Conservation (phyloP, 805 yeast species). For the Candida railenensis region DNA sequence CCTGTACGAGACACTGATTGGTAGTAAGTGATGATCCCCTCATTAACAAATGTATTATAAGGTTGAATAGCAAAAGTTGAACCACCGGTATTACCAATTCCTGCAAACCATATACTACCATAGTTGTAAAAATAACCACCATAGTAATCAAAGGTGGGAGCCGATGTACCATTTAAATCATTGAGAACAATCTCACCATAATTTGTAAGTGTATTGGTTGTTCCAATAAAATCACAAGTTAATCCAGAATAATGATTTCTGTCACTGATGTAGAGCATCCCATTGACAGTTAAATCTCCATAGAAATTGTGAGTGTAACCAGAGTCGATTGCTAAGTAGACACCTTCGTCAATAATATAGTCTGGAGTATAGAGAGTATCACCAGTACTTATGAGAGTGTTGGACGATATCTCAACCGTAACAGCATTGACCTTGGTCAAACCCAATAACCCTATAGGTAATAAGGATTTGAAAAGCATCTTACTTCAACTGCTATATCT, state of each 20-base stretch:
- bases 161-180: constrained; percentile 1
- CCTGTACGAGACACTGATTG: constrained; percentile 2
- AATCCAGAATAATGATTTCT: constrained; percentile 1
- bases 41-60: constrained; percentile 1
- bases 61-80: constrained; percentile 4
- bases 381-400: background rate
- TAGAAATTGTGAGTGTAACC: background rate
- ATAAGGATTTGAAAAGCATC: too few species aligned
- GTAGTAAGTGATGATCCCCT: constrained; percentile 6
- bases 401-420: too few species aligned
- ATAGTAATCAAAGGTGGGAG: constrained; percentile 3
- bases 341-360: constrained; percentile 4
- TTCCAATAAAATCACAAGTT: background rate
- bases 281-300: constrained; percentile 3
- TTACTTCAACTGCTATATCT: too few species aligned
- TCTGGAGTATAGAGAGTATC: background rate
- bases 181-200: constrained; percentile 3
- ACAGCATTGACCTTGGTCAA: too few species aligned
- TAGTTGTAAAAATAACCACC: background rate
- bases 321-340: constrained; percentile 4
- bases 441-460: too few species aligned
- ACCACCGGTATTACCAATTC: constrained; percentile 3
- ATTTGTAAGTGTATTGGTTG: background rate
- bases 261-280: constrained; percentile 2
- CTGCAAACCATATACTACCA: constrained; percentile 5